A percentile compares a stretch with the other conserved stretches of the same genome.
phyloP scores from a whole-genome alignment of 768 basidiomycete genomes.

The Amanita muscaria region DNA sequence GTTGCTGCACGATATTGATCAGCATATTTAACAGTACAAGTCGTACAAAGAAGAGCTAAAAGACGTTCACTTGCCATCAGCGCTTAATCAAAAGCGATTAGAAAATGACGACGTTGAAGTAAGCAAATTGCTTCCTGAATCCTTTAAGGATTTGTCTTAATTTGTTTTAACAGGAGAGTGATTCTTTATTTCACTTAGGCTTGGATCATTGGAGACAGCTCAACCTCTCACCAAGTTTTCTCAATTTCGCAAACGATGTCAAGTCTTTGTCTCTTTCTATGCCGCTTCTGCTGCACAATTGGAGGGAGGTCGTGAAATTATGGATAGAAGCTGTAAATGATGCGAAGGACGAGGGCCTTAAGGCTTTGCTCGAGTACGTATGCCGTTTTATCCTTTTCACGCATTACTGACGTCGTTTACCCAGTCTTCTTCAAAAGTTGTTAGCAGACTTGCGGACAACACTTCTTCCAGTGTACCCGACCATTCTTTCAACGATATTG shows the following conservation, averaged over 20 bases:
- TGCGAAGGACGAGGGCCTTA: constrained; percentile 66
- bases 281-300: constrained; percentile 75
- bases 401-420: constrained; percentile 10
- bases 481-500: constrained; percentile 48
- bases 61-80: constrained; percentile 64
- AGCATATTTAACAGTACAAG: constrained; percentile 48
- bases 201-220: constrained; percentile 73
- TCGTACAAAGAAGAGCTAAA: constrained; percentile 62
- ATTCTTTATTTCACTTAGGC: constrained; percentile 70
- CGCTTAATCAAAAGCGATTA: constrained; percentile 44
- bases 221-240: constrained; percentile 68
- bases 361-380: constrained; percentile 68
- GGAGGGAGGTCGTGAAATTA: constrained; percentile 53
- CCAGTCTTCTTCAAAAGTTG: constrained; percentile 70
- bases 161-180: constrained; percentile 45
- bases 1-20: neutral
- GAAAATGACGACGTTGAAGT: constrained; percentile 51
- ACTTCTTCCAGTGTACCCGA: constrained; percentile 50
- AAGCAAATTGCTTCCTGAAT: constrained; percentile 15
- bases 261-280: constrained; percentile 62
- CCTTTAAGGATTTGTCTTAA: neutral
- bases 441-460: constrained; percentile 77
- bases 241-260: constrained; percentile 56
- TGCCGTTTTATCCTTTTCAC: constrained; percentile 1
- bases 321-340: constrained; percentile 53